Base-by-base conservation (phyloP, 163 green algal species). In the Prototheca wickerhamii region DNA sequence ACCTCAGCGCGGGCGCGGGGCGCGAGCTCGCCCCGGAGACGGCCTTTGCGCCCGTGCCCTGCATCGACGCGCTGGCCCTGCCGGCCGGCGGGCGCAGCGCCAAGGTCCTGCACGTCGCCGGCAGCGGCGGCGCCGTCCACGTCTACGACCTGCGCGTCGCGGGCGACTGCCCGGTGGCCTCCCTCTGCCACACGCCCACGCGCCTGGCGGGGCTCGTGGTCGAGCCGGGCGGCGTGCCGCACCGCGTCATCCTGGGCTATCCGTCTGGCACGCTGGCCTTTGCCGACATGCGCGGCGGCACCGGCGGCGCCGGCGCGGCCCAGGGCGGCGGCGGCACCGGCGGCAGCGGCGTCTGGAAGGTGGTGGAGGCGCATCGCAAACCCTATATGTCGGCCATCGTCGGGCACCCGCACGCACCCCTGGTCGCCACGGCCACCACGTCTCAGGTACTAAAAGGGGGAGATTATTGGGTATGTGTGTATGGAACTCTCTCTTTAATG, bases 341-440 rank as follows among this genome's bases (percentile, higher is more conserved):
- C 67, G 34, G 58, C 51, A 21, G 50, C 58, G 61, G 51, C 23
- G 75, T 79, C 18, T 77, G 65, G 65, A 77, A 79, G 65, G 69
- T 53, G 23, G 71, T 92, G 46, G 73, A 82, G 33, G 86, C 84
- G 2, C 82, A 94, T 69, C 74, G 44, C 68, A 87, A 83, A 64
- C 82, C 84, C 7, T 71, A 68, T 42, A 79, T 97, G 67, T 86
- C 67, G 17, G 73, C 81, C 3, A 67, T 97, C 55, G 77, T 83
- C 12, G 82, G 77, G 6, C 91, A 97, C 69, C 65, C 68, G 8
- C 68, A 86, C 63, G 86, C 86, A 5, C 83, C 83, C 10, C 75
- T 97, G 25, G 64, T 98, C 42, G 90, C 90, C 5, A 93, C 83
- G 0, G 91, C 80, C 26, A 89, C 84, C 25, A 71, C 64, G 18